Percentiles rank a stretch among this genome's conserved stretches.
phyloP scores from a whole-genome alignment of 2,329 filamentous ascomycete species.

The Knufia petricola region DNA sequence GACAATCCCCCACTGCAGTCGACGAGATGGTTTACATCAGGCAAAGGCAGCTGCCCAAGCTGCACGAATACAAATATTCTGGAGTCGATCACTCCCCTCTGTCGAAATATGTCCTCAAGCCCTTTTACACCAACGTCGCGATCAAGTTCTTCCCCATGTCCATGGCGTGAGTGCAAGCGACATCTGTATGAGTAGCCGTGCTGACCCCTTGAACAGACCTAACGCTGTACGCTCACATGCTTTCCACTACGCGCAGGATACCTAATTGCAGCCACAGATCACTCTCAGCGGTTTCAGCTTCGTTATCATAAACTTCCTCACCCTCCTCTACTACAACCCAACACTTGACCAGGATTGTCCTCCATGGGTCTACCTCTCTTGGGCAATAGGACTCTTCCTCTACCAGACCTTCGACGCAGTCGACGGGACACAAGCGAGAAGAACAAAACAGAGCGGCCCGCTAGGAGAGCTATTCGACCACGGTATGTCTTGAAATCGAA shows the following conservation, averaged over 20 bases:
- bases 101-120: conserved; percentile 90
- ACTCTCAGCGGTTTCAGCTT: conserved; percentile 86
- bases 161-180: conserved; percentile 60
- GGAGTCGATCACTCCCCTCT: conserved; percentile 81
- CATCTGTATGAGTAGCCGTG: conserved; percentile 5
- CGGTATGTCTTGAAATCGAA: conserved; percentile 39
- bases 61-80: conserved; percentile 93
- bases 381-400: conserved; percentile 79
- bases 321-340: conserved; percentile 93
- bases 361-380: conserved; percentile 86
- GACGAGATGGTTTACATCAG: conserved; percentile 81
- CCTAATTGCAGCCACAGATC: conserved; percentile 43
- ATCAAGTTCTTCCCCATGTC: conserved; percentile 90
- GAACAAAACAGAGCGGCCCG: conserved; percentile 85
- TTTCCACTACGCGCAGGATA: background rate
- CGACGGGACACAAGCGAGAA: conserved; percentile 82
- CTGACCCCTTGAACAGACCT: conserved; percentile 31
- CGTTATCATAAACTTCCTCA: conserved; percentile 79
- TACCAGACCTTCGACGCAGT: conserved; percentile 99
- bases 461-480: conserved; percentile 96
- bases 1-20: background rate
- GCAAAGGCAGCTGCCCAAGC: conserved; percentile 74
- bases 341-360: conserved; percentile 88
- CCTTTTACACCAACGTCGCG: conserved; percentile 90
- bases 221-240: conserved; percentile 40